phyloP scores from a whole-genome alignment of 305 asterid genomes.

The Solanum hybrid region DNA sequence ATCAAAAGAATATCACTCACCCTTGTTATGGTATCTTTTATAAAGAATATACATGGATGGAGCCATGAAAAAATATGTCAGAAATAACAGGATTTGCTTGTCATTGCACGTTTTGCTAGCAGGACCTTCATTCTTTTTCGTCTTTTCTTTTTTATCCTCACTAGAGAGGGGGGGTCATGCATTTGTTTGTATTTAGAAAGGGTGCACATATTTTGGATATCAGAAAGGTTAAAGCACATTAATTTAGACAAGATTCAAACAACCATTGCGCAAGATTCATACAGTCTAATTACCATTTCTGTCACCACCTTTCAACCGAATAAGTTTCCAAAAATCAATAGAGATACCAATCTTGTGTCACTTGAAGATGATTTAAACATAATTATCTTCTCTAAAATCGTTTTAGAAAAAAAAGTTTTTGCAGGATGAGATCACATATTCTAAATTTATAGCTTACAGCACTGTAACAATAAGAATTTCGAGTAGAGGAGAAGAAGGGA shows the following conservation, averaged over 20 bases:
- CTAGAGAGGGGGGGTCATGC: neutral
- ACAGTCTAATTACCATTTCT: neutral
- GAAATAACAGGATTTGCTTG: neutral
- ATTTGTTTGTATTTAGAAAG: neutral
- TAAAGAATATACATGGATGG: neutral
- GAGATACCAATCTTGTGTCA: neutral
- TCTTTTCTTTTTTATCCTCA: neutral
- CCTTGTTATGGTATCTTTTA: neutral
- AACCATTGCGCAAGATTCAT: neutral
- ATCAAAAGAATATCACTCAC: neutral
- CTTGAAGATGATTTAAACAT: constrained; percentile 1
- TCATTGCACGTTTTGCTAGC: neutral
- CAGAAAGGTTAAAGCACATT: neutral
- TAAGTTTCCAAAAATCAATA: neutral
- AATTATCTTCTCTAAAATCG: neutral
- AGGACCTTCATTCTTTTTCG: neutral
- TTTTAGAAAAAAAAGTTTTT: neutral
- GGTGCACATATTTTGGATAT: neutral
- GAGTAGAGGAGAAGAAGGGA: neutral
- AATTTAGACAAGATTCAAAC: neutral
- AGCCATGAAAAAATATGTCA: neutral
- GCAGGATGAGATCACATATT: neutral
- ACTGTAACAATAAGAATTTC: neutral
- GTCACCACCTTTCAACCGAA: neutral
- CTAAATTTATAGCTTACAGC: neutral